Conservation (phyloP, 352 stramenopile genomes). For the Hyaloperonospora brassicae region DNA sequence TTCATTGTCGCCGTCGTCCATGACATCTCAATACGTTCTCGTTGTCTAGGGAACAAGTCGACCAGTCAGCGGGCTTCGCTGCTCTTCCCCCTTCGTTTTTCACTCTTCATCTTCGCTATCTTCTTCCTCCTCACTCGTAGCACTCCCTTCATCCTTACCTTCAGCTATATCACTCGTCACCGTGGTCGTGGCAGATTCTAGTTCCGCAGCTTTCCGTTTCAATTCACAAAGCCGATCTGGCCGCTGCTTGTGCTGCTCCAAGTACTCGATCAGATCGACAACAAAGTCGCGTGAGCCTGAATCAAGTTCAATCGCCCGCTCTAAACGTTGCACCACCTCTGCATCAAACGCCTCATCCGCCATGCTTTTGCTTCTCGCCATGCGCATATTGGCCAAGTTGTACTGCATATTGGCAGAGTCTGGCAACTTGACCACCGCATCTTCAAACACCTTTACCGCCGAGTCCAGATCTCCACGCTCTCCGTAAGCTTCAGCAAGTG, state of each 20-base stretch:
- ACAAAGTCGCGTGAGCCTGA: conserved; percentile 41
- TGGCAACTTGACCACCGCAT: conserved; percentile 30
- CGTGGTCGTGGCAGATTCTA: conserved; percentile 2
- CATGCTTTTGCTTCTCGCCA: conserved; percentile 29
- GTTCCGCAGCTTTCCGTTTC: conserved; percentile 15
- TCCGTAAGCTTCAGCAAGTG: conserved; percentile 45
- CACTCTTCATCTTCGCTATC: not conserved
- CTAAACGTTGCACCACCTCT: conserved; percentile 26
- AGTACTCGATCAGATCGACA: conserved; percentile 37
- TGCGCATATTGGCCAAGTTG: conserved; percentile 65
- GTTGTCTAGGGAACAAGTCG: too few relatives aligned
- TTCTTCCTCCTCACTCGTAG: conserved; percentile 9
- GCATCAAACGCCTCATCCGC: conserved; percentile 17
- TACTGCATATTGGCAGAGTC: conserved; percentile 51
- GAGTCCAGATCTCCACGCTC: conserved; percentile 46
- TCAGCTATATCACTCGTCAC: conserved; percentile 8
- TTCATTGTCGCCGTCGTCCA: too few relatives aligned
- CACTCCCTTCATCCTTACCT: conserved; percentile 4
- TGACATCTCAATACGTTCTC: too few relatives aligned
- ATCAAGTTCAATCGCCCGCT: conserved; percentile 36
- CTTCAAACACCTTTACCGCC: conserved; percentile 40
- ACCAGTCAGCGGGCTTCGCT: too few relatives aligned
- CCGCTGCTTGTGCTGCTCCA: conserved; percentile 25
- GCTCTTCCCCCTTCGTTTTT: too few relatives aligned
- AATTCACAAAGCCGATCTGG: conserved; percentile 14